A percentile compares a stretch with the other conserved stretches of the same genome.
Conservation (phyloP, 1,284 basidiomycete genomes). For the Puccinia hordei region DNA sequence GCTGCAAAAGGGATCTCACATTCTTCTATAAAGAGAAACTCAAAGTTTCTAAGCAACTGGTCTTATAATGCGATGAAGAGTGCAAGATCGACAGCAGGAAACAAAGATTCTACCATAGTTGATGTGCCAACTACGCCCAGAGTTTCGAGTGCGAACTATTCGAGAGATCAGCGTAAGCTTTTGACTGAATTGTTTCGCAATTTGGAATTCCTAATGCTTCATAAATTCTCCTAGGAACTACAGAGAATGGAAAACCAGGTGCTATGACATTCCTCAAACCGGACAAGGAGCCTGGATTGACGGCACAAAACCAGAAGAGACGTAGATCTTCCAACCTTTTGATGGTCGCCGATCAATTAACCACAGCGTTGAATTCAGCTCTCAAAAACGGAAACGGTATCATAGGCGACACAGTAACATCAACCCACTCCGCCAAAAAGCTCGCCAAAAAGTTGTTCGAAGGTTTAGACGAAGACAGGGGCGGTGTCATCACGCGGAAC, state of each 20-base stretch:
- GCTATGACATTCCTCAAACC: not conserved
- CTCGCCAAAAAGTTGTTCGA: conserved; percentile 75
- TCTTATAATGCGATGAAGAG: not conserved
- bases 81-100: not conserved
- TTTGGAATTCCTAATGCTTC: not conserved
- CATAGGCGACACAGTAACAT: conserved; percentile 54
- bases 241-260: not conserved
- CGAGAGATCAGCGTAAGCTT: not conserved
- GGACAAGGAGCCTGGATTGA: conserved; percentile 29
- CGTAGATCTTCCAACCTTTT: conserved; percentile 15
- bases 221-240: not conserved
- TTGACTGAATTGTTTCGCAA: not conserved
- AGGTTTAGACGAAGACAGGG: conserved; percentile 66
- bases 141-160: not conserved
- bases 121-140: conserved; percentile 30
- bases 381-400: conserved; percentile 53
- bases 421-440: conserved; percentile 70
- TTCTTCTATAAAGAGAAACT: conserved; percentile 28
- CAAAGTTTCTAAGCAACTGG: conserved; percentile 13
- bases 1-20: conserved; percentile 46
- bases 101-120: conserved; percentile 7
- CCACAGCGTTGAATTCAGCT: conserved; percentile 56
- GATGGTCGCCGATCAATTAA: conserved; percentile 35
- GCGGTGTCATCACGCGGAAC: conserved; percentile 34
- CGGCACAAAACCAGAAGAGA: conserved; percentile 50